Evolutionary conservation across 164 flowering plant species (phyloP).

Genomic region (Macadamia tetraphylla): DNA sequence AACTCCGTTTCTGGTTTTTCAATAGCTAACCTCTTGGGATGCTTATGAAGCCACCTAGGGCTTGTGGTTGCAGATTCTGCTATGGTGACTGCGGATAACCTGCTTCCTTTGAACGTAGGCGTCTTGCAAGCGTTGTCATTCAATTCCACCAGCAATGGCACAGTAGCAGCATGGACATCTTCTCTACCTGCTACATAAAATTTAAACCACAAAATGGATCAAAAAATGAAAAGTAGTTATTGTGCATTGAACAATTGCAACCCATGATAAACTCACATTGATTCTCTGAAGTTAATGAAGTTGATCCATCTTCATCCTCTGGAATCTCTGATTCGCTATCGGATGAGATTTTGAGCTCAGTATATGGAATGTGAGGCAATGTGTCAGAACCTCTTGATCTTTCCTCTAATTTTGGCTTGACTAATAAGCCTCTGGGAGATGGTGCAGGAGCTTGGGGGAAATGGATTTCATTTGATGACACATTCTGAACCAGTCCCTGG

Average conservation of each 20-base stretch:
- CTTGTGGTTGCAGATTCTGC: slow-evolving; percentile 48
- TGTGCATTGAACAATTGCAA: not conserved
- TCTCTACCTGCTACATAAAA: slow-evolving; percentile 30
- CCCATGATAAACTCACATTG: slow-evolving; percentile 20
- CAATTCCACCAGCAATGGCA: slow-evolving; percentile 37
- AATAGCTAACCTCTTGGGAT: slow-evolving; percentile 29
- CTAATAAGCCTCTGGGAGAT: slow-evolving; percentile 39
- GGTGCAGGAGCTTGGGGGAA: slow-evolving; percentile 41
- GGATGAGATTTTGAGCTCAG: slow-evolving; percentile 41
- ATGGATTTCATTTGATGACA: slow-evolving; percentile 13
- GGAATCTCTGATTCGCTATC: slow-evolving; percentile 36
- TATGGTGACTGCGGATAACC: slow-evolving; percentile 50
- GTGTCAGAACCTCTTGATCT: slow-evolving; percentile 16
- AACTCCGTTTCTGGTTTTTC: slow-evolving; percentile 40
- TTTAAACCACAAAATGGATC: not conserved
- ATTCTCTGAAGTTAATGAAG: slow-evolving; percentile 9
- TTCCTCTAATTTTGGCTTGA: slow-evolving; percentile 28
- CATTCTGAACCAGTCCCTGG: slow-evolving; percentile 12
- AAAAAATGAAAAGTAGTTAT: not conserved
- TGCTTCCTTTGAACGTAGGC: slow-evolving; percentile 41
- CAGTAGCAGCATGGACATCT: slow-evolving; percentile 27
- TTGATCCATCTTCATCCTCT: slow-evolving; percentile 31
- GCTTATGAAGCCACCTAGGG: slow-evolving; percentile 37
- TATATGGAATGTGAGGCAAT: slow-evolving; percentile 32
- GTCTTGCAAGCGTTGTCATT: slow-evolving; percentile 38